Evolutionary conservation across 768 basidiomycete genomes (phyloP).

Genomic region (Leucocoprinus leucothites): DNA sequence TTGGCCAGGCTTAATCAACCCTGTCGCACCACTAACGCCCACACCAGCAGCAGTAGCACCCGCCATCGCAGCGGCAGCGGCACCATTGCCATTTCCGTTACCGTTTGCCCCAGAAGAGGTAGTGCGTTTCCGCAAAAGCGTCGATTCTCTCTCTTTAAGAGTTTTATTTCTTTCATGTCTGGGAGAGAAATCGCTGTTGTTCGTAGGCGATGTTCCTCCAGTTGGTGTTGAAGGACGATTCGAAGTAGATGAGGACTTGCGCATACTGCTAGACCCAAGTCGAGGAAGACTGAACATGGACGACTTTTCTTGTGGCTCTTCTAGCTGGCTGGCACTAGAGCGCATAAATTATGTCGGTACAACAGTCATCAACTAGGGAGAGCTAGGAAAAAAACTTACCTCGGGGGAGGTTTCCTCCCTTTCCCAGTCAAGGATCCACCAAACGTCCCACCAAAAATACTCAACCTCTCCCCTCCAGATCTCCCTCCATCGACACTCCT

Average conservation of each 20-base stretch:
- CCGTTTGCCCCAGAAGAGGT: slow-evolving; percentile 33
- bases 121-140: slow-evolving; percentile 56
- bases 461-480: slow-evolving; percentile 55
- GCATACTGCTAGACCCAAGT: slow-evolving; percentile 36
- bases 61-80: slow-evolving; percentile 4
- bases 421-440: slow-evolving; percentile 54
- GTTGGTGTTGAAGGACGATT: slow-evolving; percentile 36
- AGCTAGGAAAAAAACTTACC: slow-evolving; percentile 34
- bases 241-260: slow-evolving; percentile 39
- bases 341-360: neutral
- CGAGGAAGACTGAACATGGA: slow-evolving; percentile 46
- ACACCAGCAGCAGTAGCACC: slow-evolving; percentile 3
- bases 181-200: slow-evolving; percentile 16
- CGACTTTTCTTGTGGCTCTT: slow-evolving; percentile 33
- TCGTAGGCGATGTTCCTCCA: neutral
- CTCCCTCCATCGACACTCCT: slow-evolving; percentile 46
- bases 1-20: slow-evolving; percentile 41
- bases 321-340: slow-evolving; percentile 3
- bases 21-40: neutral
- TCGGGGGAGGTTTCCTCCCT: slow-evolving; percentile 78
- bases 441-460: slow-evolving; percentile 77
- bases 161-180: slow-evolving; percentile 14
- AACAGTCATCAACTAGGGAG: too few relatives aligned
- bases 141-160: slow-evolving; percentile 21
- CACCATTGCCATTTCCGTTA: neutral